These are phyloP conservation scores for Rhododendron ovatum DNA, from an alignment of 148 eudicot genomes.

Conservation along the genomic window DNA sequence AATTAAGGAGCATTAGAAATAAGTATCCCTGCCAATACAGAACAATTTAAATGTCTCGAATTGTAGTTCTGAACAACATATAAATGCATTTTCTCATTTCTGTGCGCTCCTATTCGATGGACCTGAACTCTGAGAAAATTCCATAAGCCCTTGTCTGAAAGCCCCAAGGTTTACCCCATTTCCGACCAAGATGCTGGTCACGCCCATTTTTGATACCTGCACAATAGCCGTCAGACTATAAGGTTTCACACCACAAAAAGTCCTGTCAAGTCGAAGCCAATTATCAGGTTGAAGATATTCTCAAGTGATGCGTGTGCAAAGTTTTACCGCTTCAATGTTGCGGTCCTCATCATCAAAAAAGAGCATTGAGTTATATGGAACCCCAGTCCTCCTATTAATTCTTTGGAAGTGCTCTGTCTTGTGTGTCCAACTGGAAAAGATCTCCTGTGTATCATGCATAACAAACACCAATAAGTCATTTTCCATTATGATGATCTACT, in stretches of 20 bases:
- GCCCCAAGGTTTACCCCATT: conserved; percentile 70
- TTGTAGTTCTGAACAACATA: not conserved
- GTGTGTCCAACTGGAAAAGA: conserved; percentile 91
- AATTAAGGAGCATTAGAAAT: not conserved
- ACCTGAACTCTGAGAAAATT: conserved; percentile 47
- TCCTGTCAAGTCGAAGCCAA: not conserved
- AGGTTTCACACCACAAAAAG: not conserved
- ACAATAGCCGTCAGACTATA: conserved; percentile 41
- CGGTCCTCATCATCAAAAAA: conserved; percentile 93
- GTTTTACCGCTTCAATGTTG: conserved; percentile 66
- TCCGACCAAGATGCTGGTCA: conserved; percentile 64
- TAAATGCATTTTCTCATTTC: conserved; percentile 3
- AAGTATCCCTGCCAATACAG: not conserved
- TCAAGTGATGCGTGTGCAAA: not conserved
- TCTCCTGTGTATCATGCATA: conserved; percentile 51
- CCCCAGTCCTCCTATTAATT: conserved; percentile 63
- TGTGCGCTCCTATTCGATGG: not conserved
- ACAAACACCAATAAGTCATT: not conserved
- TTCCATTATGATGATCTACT: not conserved
- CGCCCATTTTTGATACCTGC: conserved; percentile 79
- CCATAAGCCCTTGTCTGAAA: conserved; percentile 50
- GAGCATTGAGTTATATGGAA: conserved; percentile 85
- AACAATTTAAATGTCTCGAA: not conserved
- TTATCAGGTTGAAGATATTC: not conserved
- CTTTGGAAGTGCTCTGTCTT: conserved; percentile 94